A percentile compares a stretch with the other conserved stretches of the same genome.
Evolutionary conservation across 768 basidiomycete species (phyloP).

Genomic region (Cystofilobasidium ferigula): DNA sequence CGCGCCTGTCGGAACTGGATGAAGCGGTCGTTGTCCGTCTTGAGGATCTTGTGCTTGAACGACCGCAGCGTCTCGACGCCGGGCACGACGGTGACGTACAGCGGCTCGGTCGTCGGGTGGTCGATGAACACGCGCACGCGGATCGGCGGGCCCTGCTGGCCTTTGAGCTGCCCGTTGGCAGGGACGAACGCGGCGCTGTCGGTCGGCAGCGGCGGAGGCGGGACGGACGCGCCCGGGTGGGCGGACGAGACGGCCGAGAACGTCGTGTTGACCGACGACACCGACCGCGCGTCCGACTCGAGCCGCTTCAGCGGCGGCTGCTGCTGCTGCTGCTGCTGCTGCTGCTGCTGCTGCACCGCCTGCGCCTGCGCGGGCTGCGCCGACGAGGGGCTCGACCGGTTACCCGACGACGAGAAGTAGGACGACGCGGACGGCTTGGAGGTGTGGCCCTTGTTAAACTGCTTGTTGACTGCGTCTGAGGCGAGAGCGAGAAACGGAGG

Average conservation of each 20-base stretch:
- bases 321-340: background rate
- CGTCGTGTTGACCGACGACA: slow-evolving; percentile 5
- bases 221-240: background rate
- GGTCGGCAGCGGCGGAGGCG: background rate
- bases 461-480: no score
- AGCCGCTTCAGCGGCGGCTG: background rate
- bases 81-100: slow-evolving; percentile 24
- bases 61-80: slow-evolving; percentile 20
- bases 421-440: slow-evolving; percentile 1
- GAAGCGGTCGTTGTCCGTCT: slow-evolving; percentile 24
- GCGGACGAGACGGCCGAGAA: slow-evolving; percentile 1
- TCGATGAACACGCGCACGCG: slow-evolving; percentile 25
- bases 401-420: background rate
- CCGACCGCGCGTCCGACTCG: background rate
- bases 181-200: background rate
- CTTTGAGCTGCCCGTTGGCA: background rate
- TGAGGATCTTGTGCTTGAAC: slow-evolving; percentile 27
- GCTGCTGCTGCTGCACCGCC: no score
- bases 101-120: slow-evolving; percentile 25
- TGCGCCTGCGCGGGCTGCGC: no score
- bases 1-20: slow-evolving; percentile 19
- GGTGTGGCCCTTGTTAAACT: background rate
- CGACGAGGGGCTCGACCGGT: background rate
- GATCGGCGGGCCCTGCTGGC: background rate
- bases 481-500: no score